Conservation (phyloP, 768 basidiomycete species). For the Peribolospora baueri region DNA sequence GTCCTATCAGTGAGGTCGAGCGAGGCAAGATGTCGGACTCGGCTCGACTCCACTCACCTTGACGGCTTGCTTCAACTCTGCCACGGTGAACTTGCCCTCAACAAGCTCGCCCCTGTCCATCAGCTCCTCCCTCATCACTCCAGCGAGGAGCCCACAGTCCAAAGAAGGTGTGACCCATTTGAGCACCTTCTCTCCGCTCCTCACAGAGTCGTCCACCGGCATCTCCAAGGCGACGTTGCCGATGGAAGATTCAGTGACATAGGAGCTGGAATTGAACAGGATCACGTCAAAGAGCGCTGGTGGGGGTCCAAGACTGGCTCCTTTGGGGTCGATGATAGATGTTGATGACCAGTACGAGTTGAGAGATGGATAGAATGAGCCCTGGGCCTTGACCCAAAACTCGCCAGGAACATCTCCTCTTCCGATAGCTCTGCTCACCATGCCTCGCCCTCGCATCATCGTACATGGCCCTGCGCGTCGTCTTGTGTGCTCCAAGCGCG, state of each 20-base stretch:
- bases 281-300: conserved; percentile 6
- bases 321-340: not conserved
- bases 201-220: no score
- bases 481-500: conserved; percentile 4
- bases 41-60: not conserved
- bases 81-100: not conserved
- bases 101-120: conserved; percentile 2
- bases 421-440: not conserved
- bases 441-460: conserved; percentile 1
- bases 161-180: conserved; percentile 1
- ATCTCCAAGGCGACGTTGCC: conserved; percentile 7
- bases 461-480: conserved; percentile 1
- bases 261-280: not conserved
- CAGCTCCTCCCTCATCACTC: conserved; percentile 3
- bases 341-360: not conserved
- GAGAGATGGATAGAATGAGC: not conserved
- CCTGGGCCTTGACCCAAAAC: no score
- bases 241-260: conserved; percentile 8
- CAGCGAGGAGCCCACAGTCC: conserved; percentile 2
- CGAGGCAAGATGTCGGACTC: no score
- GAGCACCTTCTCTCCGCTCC: not conserved
- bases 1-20: no score
- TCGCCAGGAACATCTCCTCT: no score
- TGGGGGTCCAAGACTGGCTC: not conserved
- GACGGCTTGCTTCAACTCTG: not conserved